Base-by-base conservation (phyloP, 441 rosid genomes). In the Arabidopsis lyrata region DNA sequence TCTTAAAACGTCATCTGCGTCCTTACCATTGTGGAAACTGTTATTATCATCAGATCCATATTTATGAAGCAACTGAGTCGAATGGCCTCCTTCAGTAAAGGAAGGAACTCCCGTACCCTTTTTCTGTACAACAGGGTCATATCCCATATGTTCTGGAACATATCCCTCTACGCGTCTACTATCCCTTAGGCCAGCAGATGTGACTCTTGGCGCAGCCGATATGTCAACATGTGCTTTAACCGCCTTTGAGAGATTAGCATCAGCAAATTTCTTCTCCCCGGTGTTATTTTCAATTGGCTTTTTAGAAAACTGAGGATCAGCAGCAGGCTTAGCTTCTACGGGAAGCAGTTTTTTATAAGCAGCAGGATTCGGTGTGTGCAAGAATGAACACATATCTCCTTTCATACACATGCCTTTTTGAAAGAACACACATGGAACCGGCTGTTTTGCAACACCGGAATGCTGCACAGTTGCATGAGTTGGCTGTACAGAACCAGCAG, bases 331-430 rank as follows among this genome's bases (percentile, higher is more conserved):
- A 65, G 84, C 49, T 20, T 67, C 83, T 1, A 53, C 66, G 1
- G 76, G 78, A 58, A 78, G 91, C 42, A 70, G 77, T 55, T 59
- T 73, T 66, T 86, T 91, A 75, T 73, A 81, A 65, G 38, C 74
- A 4, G 83, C 16, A 16, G 85, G 77, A 83, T 65, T 82, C 22
- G 88, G 79, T 34, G 88, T 85, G 63, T 94, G 98, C 75, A 81
- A 72, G 84, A 88, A 94, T 32, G 93, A 87, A 75, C 98, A 94
- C 84, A 72, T 83, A 73, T 94, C 97, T 45, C 97, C 98, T 84
- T 85, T 94, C 68, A 85, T 48, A 79, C 98, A 94, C 73, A 81
- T 72, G 8, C 98, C 98, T 83, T 90, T 90, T 56, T 85, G 93
- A 76, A 87, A 91, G 81, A 88, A 94, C 52, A 91, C 73, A 77